Evolutionary conservation across 1,284 basidiomycete species (phyloP), one percentile per base, ranked within the genome.

Genomic region (Tylopilus sp.): DNA sequence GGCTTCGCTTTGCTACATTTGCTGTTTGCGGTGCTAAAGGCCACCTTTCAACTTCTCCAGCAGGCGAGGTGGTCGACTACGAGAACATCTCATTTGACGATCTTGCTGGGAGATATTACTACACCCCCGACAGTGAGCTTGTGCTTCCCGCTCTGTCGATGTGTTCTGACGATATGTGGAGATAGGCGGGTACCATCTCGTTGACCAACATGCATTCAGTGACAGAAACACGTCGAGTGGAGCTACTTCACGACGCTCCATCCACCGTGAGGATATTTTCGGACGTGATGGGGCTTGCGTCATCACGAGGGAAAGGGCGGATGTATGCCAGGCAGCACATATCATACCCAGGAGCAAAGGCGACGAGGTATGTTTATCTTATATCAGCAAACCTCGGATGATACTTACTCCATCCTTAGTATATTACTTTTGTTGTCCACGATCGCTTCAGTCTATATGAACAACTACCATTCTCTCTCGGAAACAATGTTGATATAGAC

Each of bases 331-430:
- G 13, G 43, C 35, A 11, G 19, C 21, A 6, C 29, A 46, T 33
- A 46, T 46, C 11, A 33, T 46, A 41, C 44, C 36, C 7, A 2
- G 3, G 4, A 44, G 35, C 18, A 41, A 45, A 30, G 44, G 35
- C 10, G 16, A 5, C 19, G 3, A 9, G 0, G 35, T 40, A 19
- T 23, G 44, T 45, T 30, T 10, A 23, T 23, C 19, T 29, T 19
- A 16, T 18, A n/a, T 40, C 28, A 11, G 15, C 7, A n/a, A 6
- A 18, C 19, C 26, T 15, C 30, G 26, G n/a, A 11, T 11, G 8
- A 46, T 21, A 15, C 25, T 46, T 21, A 46, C 23, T 18, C n/a
- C 34, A 34, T 34, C 19, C 25, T 46, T 34, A 46, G 45, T 46
- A 43, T 6, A 25, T 46, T 29, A 21, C 19, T 26, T 9, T 7